Base-by-base conservation (phyloP, 176 grass and related monocot species). In the Themeda triandra region DNA sequence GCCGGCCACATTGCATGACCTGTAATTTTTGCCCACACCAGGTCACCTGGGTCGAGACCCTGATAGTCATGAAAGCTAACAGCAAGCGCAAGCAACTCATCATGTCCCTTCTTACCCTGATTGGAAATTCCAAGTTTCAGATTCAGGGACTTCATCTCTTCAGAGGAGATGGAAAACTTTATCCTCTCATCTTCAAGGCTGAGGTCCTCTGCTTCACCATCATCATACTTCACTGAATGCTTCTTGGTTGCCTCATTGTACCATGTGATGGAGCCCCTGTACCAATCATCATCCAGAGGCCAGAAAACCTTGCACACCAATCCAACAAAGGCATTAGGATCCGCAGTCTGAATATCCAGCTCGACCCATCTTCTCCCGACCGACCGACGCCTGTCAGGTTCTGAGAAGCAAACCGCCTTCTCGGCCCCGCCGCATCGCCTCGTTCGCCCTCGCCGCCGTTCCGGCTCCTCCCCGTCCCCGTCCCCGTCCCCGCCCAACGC, bases 1-100 rank as follows among this genome's bases (percentile, higher is more conserved):
- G 96, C 93, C 11, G 96, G 93, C 96, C 96, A 99, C 91, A 96
- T 96, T 80, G 96, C 93, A 96, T 96, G 90, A 80, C 96, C 96
- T 94, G 96, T 91, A 80, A 99, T 84, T 92, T 99, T 99, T 81
- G 91, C 96, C 96, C 96, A 99, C 18, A 99, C 91, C 89, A 99
- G 84, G 86, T 99, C 96, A 77, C 90, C 96, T 21, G 93, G 88
- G 24, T 99, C 96, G 77, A 92, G 81, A 88, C 84, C 82, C 89
- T 99, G 96, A 75, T 92, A 92, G 66, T 94, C 96, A 87, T 96
- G 91, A 80, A 99, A 92, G 84, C 81, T 96, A 74, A 96, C 73
- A 91, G 96, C 91, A 82, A 99, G 90, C 29, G 87, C 91, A 74
- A 99, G 73, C 75, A 99, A 86, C 83, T 99, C 96, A 75, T 99